phyloP scores from a whole-genome alignment of 78 protist genomes.

The Isochrysis galbana region DNA sequence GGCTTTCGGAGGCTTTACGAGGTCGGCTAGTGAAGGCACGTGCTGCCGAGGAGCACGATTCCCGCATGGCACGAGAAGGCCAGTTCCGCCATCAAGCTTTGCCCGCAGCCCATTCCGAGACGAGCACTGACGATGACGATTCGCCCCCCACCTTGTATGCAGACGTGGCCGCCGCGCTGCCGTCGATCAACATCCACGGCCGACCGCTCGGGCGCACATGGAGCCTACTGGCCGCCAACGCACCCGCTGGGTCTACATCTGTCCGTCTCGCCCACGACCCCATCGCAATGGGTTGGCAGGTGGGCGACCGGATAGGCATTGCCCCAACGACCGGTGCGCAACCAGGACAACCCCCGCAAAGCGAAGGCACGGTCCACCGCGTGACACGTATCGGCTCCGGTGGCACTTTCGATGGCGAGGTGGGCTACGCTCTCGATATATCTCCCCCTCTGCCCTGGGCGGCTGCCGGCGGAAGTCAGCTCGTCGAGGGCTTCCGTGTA shows the following conservation, averaged over 20 bases:
- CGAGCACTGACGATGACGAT: no score
- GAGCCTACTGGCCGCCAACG: not conserved
- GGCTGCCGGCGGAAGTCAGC: not conserved
- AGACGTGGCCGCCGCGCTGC: not conserved
- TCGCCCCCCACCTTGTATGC: no score
- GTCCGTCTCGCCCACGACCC: not conserved
- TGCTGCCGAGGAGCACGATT: not conserved
- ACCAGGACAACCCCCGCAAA: no score
- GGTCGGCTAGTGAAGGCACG: no score
- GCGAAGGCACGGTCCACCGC: no score
- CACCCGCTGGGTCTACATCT: not conserved
- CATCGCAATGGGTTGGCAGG: not conserved
- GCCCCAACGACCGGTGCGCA: not conserved
- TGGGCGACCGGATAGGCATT: not conserved
- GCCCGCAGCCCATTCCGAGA: no score
- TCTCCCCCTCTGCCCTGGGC: not conserved
- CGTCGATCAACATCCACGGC: not conserved
- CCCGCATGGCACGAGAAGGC: no score
- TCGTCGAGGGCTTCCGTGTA: not conserved
- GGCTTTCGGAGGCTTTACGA: not conserved
- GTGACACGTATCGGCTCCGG: no score
- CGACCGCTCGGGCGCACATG: constrained; percentile 1
- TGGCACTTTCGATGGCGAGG: no score
- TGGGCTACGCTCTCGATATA: no score
- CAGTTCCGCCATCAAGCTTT: no score